Evolutionary conservation across 2,329 filamentous ascomycete species (phyloP).

Genomic region (Magnaporthiopsis incrustans): DNA sequence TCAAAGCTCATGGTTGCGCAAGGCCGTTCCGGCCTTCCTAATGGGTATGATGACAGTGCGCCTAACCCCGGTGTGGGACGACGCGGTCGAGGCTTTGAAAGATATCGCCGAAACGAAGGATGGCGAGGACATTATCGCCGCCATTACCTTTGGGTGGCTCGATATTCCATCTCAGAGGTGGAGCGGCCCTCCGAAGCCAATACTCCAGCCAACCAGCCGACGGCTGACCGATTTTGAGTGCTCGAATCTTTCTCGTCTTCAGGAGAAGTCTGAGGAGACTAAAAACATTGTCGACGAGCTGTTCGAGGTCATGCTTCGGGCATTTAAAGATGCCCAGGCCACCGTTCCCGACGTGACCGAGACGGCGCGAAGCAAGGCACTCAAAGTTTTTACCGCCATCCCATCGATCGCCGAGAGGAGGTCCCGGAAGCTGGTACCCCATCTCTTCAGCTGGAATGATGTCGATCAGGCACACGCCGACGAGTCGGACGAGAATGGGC

Average conservation of each 20-base stretch:
- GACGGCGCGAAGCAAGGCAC: slow-evolving; percentile 65
- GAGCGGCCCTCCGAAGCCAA: slow-evolving; percentile 28
- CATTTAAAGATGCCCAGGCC: slow-evolving; percentile 58
- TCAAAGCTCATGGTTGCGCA: slow-evolving; percentile 56
- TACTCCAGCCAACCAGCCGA: slow-evolving; percentile 20
- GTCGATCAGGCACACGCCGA: slow-evolving; percentile 14
- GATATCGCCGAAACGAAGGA: slow-evolving; percentile 60
- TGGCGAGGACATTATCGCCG: slow-evolving; percentile 66
- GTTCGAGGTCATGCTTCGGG: slow-evolving; percentile 48
- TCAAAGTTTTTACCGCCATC: slow-evolving; percentile 67
- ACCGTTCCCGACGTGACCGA: slow-evolving; percentile 39
- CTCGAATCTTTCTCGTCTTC: slow-evolving; percentile 59
- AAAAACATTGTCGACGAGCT: slow-evolving; percentile 45
- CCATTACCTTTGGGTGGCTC: slow-evolving; percentile 74
- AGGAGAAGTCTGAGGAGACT: slow-evolving; percentile 40
- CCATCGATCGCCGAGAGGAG: slow-evolving; percentile 77
- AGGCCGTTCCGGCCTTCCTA: slow-evolving; percentile 70
- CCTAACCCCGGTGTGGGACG: slow-evolving; percentile 80
- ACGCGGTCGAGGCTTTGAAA: slow-evolving; percentile 67
- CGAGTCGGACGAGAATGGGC: slow-evolving; percentile 32
- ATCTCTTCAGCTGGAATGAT: slow-evolving; percentile 69
- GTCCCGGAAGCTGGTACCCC: slow-evolving; percentile 76
- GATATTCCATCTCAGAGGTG: slow-evolving; percentile 47
- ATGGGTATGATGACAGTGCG: slow-evolving; percentile 86
- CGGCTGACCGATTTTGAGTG: slow-evolving; percentile 75